Percentiles rank a stretch among this genome's conserved stretches.
Evolutionary conservation across 352 stramenopile species (phyloP).

Genomic region (Thalassiosira hispida): DNA sequence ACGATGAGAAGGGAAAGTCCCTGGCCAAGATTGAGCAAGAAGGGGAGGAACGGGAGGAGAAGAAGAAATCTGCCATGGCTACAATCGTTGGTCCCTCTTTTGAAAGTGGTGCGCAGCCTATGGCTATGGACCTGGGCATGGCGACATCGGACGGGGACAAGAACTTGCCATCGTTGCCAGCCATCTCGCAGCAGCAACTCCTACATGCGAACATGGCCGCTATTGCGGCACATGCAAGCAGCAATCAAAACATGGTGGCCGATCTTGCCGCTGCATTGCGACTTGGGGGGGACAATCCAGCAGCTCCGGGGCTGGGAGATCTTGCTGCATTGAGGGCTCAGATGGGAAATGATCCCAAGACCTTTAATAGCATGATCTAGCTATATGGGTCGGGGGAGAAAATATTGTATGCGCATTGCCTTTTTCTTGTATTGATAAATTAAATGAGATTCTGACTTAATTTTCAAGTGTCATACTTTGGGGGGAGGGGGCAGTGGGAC

Average conservation of each 20-base stretch:
- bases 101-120: too few species aligned
- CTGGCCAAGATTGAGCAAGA: constrained; percentile 2
- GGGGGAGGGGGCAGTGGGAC: too few species aligned
- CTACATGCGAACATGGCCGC: background rate
- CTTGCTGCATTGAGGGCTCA: background rate
- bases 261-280: background rate
- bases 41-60: too few species aligned
- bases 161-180: constrained; percentile 3
- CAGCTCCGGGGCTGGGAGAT: background rate
- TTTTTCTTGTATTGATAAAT: too few species aligned
- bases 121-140: background rate
- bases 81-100: background rate
- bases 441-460: too few species aligned
- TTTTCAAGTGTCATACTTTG: too few species aligned
- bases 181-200: constrained; percentile 9
- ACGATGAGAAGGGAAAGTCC: background rate
- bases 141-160: background rate
- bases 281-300: background rate
- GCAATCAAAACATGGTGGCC: background rate
- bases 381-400: too few species aligned
- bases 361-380: background rate
- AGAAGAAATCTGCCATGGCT: background rate
- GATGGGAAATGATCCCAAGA: background rate
- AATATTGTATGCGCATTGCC: too few species aligned
- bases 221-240: background rate